Conservation (phyloP, 1,139 yeast species). For the Suhomyces yuchorum region DNA sequence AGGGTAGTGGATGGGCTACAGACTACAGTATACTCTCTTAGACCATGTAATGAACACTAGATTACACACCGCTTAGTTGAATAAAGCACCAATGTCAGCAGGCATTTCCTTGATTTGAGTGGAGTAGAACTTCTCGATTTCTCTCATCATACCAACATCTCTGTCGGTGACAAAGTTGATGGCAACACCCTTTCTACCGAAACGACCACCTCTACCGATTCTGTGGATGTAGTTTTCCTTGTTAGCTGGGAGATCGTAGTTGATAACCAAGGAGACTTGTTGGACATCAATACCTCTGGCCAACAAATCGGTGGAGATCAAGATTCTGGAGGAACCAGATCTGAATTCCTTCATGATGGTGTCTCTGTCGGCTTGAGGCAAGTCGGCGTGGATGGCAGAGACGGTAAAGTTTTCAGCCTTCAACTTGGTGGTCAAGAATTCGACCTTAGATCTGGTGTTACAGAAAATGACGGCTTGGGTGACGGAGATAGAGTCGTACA, state of each 20-base stretch:
- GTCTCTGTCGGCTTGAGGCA: conserved; percentile 97
- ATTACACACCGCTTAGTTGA: conserved; percentile 41
- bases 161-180: conserved; percentile 93
- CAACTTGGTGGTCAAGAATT: conserved; percentile 85
- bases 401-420: conserved; percentile 90
- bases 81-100: conserved; percentile 84
- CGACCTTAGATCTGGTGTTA: conserved; percentile 98
- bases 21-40: no score
- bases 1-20: no score
- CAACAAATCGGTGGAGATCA: conserved; percentile 95
- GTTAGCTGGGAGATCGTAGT: conserved; percentile 96
- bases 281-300: conserved; percentile 99
- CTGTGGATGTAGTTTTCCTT: conserved; percentile 98
- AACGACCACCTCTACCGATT: conserved; percentile 99
- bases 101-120: conserved; percentile 99
- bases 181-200: conserved; percentile 99
- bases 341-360: conserved; percentile 98
- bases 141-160: conserved; percentile 94
- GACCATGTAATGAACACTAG: conserved; percentile 9
- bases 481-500: conserved; percentile 95
- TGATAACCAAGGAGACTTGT: conserved; percentile 96
- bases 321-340: conserved; percentile 96
- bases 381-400: conserved; percentile 96
- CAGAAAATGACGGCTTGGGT: conserved; percentile 99
- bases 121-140: conserved; percentile 96